Base-by-base conservation (phyloP, 768 basidiomycete genomes). In the Albatrellus ellisii region DNA sequence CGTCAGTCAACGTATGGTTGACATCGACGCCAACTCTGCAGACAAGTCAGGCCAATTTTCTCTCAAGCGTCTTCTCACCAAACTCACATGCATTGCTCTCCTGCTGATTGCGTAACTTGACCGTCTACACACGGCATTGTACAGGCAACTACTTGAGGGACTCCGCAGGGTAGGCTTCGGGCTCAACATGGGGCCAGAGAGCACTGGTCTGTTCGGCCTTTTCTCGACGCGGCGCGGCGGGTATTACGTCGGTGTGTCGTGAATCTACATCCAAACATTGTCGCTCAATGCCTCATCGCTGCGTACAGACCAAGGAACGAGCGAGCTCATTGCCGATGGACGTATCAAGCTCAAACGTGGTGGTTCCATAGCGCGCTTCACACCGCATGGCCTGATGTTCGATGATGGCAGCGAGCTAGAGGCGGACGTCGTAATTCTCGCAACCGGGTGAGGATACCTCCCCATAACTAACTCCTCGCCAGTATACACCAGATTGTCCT, bases 201-300 rank as follows among this genome's bases (percentile, higher is more conserved):
- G 48, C n/a, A 54, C 59, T 7, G 66, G 69, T 0, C 35, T 62
- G 5, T 26, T 67, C 89, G 15, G 87, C 86, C 6, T 68, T 78
- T 2, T 87, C 88, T 53, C 86, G 84, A 1, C 89, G 88, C 6
- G 73, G 79, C 7, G 62, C 88, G 7, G 73, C 80, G 26, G 67
- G 18, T 48, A 57, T 17, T 67, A 69, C 43, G 51, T 69, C 8
- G 59, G 67, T 67, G 31, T 15, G 58, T 35, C 17, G 24, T 21
- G 14, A 17, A 5, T 22, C 18, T 14, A 3, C 11, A 20, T 37
- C 14, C 14, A 21, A 14, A 4, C 29, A 21, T 34, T 28, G 22
- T 37, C 25, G n/a, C n/a, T 41, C 17, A 18, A 14, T 32, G 31
- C 1, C 6, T 31, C 33, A 1, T 6, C 10, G 17, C 27, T n/a